These are phyloP conservation scores for Pleurostoma richardsiae DNA, from an alignment of 2,329 filamentous ascomycete genomes.

Conservation along the genomic window DNA sequence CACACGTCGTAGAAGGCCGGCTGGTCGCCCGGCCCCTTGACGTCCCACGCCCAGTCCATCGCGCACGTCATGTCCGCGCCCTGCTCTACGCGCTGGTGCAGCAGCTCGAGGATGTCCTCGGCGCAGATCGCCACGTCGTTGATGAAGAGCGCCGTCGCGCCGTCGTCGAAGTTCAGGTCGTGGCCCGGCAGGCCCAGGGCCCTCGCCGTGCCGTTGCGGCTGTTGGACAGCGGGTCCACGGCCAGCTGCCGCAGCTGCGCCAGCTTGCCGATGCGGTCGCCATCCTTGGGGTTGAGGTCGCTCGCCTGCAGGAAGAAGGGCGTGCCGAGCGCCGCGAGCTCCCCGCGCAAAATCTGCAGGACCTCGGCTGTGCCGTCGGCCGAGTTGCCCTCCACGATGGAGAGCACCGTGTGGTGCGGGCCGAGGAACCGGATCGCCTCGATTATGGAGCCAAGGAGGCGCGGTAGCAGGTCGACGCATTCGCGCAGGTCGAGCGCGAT, in stretches of 20 bases:
- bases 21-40: background rate
- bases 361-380: slow-evolving; percentile 42
- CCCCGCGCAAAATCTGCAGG: slow-evolving; percentile 17
- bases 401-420: slow-evolving; percentile 42
- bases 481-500: slow-evolving; percentile 33
- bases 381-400: slow-evolving; percentile 51
- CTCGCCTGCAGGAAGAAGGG: slow-evolving; percentile 32
- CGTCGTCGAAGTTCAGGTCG: slow-evolving; percentile 1
- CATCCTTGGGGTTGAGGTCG: slow-evolving; percentile 24
- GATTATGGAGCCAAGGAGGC: slow-evolving; percentile 38
- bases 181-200: background rate
- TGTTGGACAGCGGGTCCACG: background rate
- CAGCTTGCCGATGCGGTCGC: slow-evolving; percentile 2
- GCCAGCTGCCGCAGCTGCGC: slow-evolving; percentile 1
- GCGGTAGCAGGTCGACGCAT: slow-evolving; percentile 23
- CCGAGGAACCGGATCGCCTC: slow-evolving; percentile 45
- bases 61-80: slow-evolving; percentile 9
- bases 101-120: slow-evolving; percentile 48
- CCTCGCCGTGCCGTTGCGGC: background rate
- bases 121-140: slow-evolving; percentile 42
- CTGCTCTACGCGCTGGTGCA: slow-evolving; percentile 33
- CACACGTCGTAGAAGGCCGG: slow-evolving; percentile 8
- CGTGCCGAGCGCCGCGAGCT: slow-evolving; percentile 27
- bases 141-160: slow-evolving; percentile 39
- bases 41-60: slow-evolving; percentile 5